Conservation (phyloP, 495 filamentous ascomycete species). For the Parmelia sp. region DNA sequence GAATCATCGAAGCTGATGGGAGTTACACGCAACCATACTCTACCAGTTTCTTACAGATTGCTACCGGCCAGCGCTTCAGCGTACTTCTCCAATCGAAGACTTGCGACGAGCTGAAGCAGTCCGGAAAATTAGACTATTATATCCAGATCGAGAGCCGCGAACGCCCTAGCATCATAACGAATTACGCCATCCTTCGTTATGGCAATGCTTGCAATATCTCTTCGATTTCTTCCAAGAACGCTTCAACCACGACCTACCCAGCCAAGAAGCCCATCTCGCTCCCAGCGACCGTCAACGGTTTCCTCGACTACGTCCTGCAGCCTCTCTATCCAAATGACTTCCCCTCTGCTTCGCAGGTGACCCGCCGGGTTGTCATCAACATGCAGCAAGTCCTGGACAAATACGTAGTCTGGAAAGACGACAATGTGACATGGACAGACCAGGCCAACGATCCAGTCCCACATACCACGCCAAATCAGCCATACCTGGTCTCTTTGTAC, state of each 20-base stretch:
- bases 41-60: background rate
- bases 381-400: conserved; percentile 6
- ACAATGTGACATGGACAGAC: background rate
- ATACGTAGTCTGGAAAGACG: background rate
- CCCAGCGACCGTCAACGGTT: conserved; percentile 1
- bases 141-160: conserved; percentile 2
- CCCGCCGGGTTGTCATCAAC: background rate
- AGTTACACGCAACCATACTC: background rate
- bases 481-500: background rate
- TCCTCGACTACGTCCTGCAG: conserved; percentile 2
- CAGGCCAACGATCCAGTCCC: background rate
- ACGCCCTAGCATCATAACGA: background rate
- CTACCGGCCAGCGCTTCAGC: conserved; percentile 1
- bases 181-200: conserved; percentile 6
- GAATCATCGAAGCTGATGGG: conserved; percentile 4
- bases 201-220: background rate
- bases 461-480: background rate
- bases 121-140: background rate
- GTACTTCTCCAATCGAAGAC: background rate
- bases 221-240: background rate
- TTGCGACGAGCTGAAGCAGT: conserved; percentile 1
- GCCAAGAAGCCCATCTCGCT: background rate
- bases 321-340: conserved; percentile 5
- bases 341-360: conserved; percentile 1
- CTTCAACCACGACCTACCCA: background rate